Percentiles rank a stretch among this genome's conserved stretches.
phyloP scores from a whole-genome alignment of 805 yeast species.

The Pichia cabralensis region DNA sequence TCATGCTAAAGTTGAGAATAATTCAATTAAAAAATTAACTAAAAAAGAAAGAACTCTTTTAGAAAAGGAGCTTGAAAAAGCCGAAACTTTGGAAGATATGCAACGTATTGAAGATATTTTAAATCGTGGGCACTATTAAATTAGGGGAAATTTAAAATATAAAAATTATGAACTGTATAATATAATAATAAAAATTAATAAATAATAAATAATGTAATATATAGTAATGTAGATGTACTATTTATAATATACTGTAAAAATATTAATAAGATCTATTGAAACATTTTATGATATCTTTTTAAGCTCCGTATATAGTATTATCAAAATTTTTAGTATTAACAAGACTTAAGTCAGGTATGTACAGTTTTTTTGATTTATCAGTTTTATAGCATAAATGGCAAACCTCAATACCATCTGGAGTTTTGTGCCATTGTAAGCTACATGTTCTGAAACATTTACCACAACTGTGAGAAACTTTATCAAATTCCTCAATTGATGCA shows the following conservation, averaged over 20 bases:
- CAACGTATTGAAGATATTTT: slow-evolving; percentile 55
- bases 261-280: too few relatives aligned
- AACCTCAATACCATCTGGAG: not conserved
- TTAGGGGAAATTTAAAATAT: too few relatives aligned
- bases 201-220: too few relatives aligned
- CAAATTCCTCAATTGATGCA: not conserved
- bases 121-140: slow-evolving; percentile 29
- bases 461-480: slow-evolving; percentile 2
- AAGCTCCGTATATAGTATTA: too few relatives aligned
- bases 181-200: too few relatives aligned
- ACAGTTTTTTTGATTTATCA: not conserved
- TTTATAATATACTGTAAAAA: too few relatives aligned
- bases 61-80: slow-evolving; percentile 44
- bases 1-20: too few relatives aligned
- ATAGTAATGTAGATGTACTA: too few relatives aligned
- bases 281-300: too few relatives aligned
- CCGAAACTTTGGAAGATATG: slow-evolving; percentile 66
- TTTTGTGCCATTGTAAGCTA: slow-evolving; percentile 5
- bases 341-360: slow-evolving; percentile 1
- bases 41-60: slow-evolving; percentile 44
- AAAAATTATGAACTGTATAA: too few relatives aligned
- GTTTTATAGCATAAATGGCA: slow-evolving; percentile 4
- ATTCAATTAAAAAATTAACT: slow-evolving; percentile 31
- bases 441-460: slow-evolving; percentile 1
- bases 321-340: slow-evolving; percentile 3